These are phyloP conservation scores for Pichia sp. DNA, from an alignment of 1,139 yeast genomes.

Conservation along the genomic window DNA sequence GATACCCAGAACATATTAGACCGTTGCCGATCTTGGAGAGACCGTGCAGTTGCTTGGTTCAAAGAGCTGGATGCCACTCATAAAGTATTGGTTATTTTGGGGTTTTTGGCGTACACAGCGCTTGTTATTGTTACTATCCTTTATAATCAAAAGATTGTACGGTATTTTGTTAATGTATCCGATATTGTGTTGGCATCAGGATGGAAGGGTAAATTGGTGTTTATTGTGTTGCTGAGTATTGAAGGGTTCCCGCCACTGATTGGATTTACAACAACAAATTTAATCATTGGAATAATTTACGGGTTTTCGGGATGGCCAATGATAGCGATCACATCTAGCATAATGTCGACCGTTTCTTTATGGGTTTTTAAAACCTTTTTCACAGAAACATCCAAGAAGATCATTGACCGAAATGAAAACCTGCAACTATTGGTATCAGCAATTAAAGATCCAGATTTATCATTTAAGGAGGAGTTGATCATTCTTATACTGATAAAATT, in stretches of 20 bases:
- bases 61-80: background rate
- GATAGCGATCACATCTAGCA: slow-evolving; percentile 57
- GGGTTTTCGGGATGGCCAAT: slow-evolving; percentile 80
- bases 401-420: slow-evolving; percentile 48
- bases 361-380: slow-evolving; percentile 56
- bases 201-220: slow-evolving; percentile 42
- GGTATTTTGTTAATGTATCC: slow-evolving; percentile 11
- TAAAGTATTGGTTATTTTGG: slow-evolving; percentile 4
- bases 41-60: too few species aligned
- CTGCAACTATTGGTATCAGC: slow-evolving; percentile 73
- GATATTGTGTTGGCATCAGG: slow-evolving; percentile 17
- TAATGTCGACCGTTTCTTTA: slow-evolving; percentile 72
- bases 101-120: background rate
- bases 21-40: too few species aligned
- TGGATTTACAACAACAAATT: slow-evolving; percentile 68
- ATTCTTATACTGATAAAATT: slow-evolving; percentile 65
- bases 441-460: slow-evolving; percentile 51
- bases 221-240: slow-evolving; percentile 39
- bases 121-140: background rate
- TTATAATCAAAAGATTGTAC: slow-evolving; percentile 9
- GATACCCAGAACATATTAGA: too few species aligned
- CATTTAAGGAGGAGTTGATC: slow-evolving; percentile 38
- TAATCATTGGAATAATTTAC: slow-evolving; percentile 73
- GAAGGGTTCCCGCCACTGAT: slow-evolving; percentile 82
- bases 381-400: slow-evolving; percentile 41